Conservation (phyloP, 495 filamentous ascomycete genomes). For the Cetradonia linearis region DNA sequence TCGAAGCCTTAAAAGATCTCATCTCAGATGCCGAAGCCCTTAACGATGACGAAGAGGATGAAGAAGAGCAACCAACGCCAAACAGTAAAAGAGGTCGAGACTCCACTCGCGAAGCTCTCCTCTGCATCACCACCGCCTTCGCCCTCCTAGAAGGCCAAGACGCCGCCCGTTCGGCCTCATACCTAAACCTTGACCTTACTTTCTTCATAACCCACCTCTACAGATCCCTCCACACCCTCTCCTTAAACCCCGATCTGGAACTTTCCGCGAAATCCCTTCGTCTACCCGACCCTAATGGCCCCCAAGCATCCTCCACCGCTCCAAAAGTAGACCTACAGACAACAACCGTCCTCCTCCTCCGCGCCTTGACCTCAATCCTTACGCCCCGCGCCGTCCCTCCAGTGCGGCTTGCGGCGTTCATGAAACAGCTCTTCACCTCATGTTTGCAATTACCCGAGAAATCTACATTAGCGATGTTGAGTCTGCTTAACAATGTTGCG, state of each 20-base stretch:
- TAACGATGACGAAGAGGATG: constrained; percentile 36
- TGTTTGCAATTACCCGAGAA: constrained; percentile 86
- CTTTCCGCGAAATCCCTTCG: constrained; percentile 66
- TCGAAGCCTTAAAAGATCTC: constrained; percentile 87
- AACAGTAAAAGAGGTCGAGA: constrained; percentile 41
- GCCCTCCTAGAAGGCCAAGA: constrained; percentile 87
- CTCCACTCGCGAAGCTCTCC: constrained; percentile 71
- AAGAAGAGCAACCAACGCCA: constrained; percentile 31
- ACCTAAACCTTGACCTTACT: constrained; percentile 75
- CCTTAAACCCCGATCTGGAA: constrained; percentile 78
- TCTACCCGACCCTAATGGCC: constrained; percentile 61
- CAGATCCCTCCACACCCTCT: constrained; percentile 63
- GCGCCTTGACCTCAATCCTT: constrained; percentile 68
- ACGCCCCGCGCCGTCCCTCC: constrained; percentile 62
- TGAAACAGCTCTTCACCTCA: constrained; percentile 76
- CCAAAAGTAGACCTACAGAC: constrained; percentile 82
- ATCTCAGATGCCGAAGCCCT: constrained; percentile 54
- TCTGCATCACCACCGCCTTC: constrained; percentile 92
- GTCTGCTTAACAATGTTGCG: constrained; percentile 60
- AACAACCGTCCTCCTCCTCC: constrained; percentile 78
- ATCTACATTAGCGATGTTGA: constrained; percentile 64
- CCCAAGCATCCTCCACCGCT: constrained; percentile 32
- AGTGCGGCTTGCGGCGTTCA: constrained; percentile 74
- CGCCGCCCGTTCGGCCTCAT: constrained; percentile 48
- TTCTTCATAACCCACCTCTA: constrained; percentile 95